A percentile compares a stretch with the other conserved stretches of the same genome.
Evolutionary conservation across 441 rosid genomes (phyloP).

Genomic region (Populus hybrid): DNA sequence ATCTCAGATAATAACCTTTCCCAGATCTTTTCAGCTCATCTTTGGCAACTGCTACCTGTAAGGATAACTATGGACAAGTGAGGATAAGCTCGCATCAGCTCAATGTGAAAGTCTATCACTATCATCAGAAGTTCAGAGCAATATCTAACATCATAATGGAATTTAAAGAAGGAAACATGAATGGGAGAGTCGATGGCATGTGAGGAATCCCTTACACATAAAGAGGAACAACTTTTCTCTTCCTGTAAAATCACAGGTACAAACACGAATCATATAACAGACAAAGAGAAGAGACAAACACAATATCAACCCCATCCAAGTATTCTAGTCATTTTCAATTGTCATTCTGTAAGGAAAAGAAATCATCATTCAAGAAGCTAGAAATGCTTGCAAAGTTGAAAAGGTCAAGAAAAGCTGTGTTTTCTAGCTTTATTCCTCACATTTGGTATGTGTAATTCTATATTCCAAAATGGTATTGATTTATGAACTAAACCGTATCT

Average conservation of each 20-base stretch:
- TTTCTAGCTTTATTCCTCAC: slow-evolving; percentile 27
- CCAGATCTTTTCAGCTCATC: neutral
- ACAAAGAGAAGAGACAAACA: neutral
- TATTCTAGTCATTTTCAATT: neutral
- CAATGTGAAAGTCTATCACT: neutral
- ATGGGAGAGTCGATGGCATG: neutral
- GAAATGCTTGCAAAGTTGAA: neutral
- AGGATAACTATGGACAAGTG: neutral
- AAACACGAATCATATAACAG: neutral
- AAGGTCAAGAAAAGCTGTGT: slow-evolving; percentile 7
- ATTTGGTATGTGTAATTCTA: slow-evolving; percentile 6
- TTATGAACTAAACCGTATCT: too few relatives aligned
- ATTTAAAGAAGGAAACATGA: neutral
- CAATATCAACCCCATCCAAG: neutral
- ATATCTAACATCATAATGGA: neutral
- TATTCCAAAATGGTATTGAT: slow-evolving; percentile 22
- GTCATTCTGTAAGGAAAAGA: neutral
- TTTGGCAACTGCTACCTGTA: neutral
- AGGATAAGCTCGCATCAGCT: neutral
- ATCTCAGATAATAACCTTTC: neutral
- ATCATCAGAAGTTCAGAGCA: neutral
- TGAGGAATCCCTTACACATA: neutral
- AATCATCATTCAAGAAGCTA: neutral
- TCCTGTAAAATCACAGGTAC: neutral
- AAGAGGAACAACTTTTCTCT: neutral